Evolutionary conservation across 306 rosid genomes (phyloP).

Genomic region (Sesbania bispinosa): DNA sequence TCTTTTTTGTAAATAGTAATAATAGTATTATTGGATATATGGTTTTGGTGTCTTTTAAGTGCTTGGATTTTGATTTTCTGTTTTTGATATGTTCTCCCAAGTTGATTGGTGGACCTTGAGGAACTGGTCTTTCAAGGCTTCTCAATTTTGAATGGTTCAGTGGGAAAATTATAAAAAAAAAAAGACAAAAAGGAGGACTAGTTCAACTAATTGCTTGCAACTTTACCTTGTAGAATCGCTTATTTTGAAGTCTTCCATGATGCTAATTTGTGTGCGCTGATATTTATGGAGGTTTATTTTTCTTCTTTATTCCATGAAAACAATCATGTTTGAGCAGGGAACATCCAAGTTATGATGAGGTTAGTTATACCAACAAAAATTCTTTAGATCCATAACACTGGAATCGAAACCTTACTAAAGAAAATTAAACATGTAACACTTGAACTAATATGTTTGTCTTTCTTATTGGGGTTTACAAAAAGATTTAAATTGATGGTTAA

Average conservation of each 20-base stretch:
- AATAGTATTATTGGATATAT: background rate
- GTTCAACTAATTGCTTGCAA: background rate
- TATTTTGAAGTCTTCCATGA: background rate
- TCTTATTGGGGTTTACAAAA: too few species aligned
- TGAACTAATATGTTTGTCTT: too few species aligned
- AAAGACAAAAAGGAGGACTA: background rate
- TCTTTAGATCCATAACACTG: too few species aligned
- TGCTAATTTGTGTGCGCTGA: background rate
- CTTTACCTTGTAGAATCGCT: background rate
- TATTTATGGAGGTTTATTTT: background rate
- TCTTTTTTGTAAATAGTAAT: conserved; percentile 27
- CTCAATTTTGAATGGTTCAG: conserved; percentile 18
- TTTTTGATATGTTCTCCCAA: background rate
- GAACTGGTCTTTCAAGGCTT: background rate
- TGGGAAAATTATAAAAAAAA: background rate
- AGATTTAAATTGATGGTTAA: too few species aligned
- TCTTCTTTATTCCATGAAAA: too few species aligned
- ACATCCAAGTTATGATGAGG: too few species aligned
- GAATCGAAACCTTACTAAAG: too few species aligned
- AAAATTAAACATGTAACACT: too few species aligned
- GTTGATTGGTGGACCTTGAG: background rate
- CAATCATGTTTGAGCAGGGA: too few species aligned
- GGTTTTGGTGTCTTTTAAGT: background rate
- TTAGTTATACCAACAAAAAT: too few species aligned
- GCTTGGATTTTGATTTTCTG: background rate